phyloP scores from a whole-genome alignment of 1,139 yeast species.

The Geotrichum citri-aurantii region DNA sequence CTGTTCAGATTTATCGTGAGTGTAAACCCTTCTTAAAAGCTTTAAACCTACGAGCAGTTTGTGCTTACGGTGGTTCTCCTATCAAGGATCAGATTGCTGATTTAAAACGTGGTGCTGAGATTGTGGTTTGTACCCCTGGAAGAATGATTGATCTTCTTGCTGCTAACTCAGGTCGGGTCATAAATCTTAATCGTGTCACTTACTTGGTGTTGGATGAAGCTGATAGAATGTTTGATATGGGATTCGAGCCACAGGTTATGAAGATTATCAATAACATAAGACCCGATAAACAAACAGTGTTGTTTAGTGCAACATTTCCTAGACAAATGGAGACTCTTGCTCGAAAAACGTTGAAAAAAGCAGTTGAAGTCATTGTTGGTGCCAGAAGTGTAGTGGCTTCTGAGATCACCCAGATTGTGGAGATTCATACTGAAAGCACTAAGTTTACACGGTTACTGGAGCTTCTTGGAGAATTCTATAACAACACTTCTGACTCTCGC shows the following conservation, averaged over 20 bases:
- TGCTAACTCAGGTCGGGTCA: slow-evolving; percentile 74
- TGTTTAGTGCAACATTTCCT: slow-evolving; percentile 94
- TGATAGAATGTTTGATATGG: slow-evolving; percentile 94
- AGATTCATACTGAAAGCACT: slow-evolving; percentile 45
- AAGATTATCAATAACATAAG: slow-evolving; percentile 72
- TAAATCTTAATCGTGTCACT: slow-evolving; percentile 64
- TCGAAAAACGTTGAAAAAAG: slow-evolving; percentile 50
- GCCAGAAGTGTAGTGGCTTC: slow-evolving; percentile 78
- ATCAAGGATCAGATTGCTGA: slow-evolving; percentile 78
- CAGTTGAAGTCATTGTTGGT: slow-evolving; percentile 77
- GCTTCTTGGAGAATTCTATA: slow-evolving; percentile 45
- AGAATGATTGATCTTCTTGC: slow-evolving; percentile 83
- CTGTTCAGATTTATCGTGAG: slow-evolving; percentile 75
- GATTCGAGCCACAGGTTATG: slow-evolving; percentile 93
- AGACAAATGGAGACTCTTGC: slow-evolving; percentile 71
- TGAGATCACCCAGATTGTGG: slow-evolving; percentile 69
- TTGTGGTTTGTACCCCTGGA: slow-evolving; percentile 94
- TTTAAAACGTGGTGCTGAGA: slow-evolving; percentile 70
- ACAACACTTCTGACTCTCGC: slow-evolving; percentile 42
- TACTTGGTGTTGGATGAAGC: slow-evolving; percentile 92
- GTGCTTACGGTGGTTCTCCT: slow-evolving; percentile 94
- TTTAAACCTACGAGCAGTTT: slow-evolving; percentile 50
- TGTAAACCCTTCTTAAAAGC: slow-evolving; percentile 52
- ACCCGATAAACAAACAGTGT: slow-evolving; percentile 85
- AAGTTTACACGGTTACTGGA: slow-evolving; percentile 54